phyloP scores from a whole-genome alignment of 495 filamentous ascomycete genomes.

The Cryomyces minteri region DNA sequence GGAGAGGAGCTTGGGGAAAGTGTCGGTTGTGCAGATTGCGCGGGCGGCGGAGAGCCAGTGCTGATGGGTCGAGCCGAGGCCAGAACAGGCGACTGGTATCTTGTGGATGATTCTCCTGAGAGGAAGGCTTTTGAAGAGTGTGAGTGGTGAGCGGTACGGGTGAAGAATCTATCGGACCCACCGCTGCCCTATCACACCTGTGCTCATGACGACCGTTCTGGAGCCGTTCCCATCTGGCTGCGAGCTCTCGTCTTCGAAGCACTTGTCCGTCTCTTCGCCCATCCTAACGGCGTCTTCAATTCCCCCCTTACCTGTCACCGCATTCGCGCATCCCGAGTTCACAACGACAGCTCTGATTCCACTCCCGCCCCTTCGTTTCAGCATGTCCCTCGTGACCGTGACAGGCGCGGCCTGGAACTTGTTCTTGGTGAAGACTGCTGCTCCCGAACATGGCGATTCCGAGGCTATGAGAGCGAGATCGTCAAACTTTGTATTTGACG shows the following conservation, averaged over 20 bases:
- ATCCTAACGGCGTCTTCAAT: constrained; percentile 76
- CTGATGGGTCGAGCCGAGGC: constrained; percentile 54
- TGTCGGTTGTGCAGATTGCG: constrained; percentile 97
- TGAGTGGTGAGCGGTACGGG: not conserved
- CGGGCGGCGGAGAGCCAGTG: constrained; percentile 76
- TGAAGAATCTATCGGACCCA: constrained; percentile 15
- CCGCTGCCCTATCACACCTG: constrained; percentile 93
- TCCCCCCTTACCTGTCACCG: constrained; percentile 84
- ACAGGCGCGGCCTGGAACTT: constrained; percentile 96
- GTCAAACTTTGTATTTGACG: constrained; percentile 68
- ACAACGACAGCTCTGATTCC: constrained; percentile 71
- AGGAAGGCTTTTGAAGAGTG: constrained; percentile 39
- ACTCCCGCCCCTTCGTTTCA: constrained; percentile 43
- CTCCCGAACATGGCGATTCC: constrained; percentile 73
- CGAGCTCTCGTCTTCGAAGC: constrained; percentile 20
- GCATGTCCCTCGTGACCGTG: constrained; percentile 54
- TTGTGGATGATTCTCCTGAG: constrained; percentile 75
- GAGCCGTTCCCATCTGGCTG: constrained; percentile 37
- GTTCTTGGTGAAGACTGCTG: constrained; percentile 94
- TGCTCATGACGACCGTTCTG: constrained; percentile 86
- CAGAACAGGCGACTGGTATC: constrained; percentile 55
- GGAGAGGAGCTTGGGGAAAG: constrained; percentile 91
- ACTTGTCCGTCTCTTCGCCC: constrained; percentile 58
- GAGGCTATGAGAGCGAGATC: constrained; percentile 83
- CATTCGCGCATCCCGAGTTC: constrained; percentile 95